Evolutionary conservation across 768 basidiomycete species (phyloP), one percentile per base, ranked within the genome.

Genomic region (Phylloporus arenicola): DNA sequence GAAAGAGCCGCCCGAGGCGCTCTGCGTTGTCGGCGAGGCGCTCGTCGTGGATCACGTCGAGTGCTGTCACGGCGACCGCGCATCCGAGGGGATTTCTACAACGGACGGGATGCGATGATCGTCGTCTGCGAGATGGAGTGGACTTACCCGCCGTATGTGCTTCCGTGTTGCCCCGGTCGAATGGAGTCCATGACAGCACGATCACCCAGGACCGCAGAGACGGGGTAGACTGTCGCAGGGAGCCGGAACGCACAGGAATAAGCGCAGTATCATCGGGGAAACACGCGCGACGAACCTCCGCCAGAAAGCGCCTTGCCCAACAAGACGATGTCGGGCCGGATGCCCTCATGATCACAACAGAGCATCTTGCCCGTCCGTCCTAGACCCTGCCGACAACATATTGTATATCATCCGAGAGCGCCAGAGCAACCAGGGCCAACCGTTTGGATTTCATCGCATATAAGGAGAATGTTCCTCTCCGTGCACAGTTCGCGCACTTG

Each of bases 381-480:
- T 22, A 99, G 75, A 34, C 95, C 95, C 83, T 29, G 8, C 6
- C 27, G 27, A 29, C 27, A 9, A 29, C 27, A 29, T 91, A 59
- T 33, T 53, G 46, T 25, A 29, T 48, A 17, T 49, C 47, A 37
- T 50, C 30, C n/a, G 13, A 50, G 0, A 9, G 14, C 39, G n/a
- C 20, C 47, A 13, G 25, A 9, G 19, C 8, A 48, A 8, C 9
- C 14, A 39, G 20, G 17, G 60, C 74, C 47, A 48, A 90, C 90
- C 38, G 95, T 98, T 70, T 99, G 96, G 55, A 99, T 93, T 70
- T 99, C 96, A 58, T 99, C 96, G 58, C 92, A 94, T 63, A 99
- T 97, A 31, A 98, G 74, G 16, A 99, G 75, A 0, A 92, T 92
- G 43, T 95, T 92, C 70, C 94, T 82, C 69, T 88, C 81, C 73